A percentile compares a stretch with the other conserved stretches of the same genome.
Evolutionary conservation across 1,284 basidiomycete species (phyloP).

Genomic region (Fomitopsis schrenkii): DNA sequence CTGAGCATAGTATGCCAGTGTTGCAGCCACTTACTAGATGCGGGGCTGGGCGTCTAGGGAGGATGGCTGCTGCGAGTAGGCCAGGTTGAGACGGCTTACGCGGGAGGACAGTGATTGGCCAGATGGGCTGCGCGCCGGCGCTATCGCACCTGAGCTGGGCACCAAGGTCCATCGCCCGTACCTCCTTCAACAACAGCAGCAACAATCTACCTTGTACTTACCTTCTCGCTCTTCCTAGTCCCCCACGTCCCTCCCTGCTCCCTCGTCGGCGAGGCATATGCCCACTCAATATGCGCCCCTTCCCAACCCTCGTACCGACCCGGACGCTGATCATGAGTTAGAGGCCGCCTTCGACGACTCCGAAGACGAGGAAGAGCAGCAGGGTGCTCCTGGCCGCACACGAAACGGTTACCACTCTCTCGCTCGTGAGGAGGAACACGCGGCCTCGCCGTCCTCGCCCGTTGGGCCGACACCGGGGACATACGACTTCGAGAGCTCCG

Average conservation of each 20-base stretch:
- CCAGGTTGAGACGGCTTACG: background rate
- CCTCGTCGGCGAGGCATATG: conserved; percentile 35
- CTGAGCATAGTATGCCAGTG: too few relatives aligned
- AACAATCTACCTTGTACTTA: background rate
- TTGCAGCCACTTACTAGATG: too few relatives aligned
- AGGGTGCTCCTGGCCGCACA: conserved; percentile 34
- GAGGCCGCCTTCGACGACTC: conserved; percentile 75
- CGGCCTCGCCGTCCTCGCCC: conserved; percentile 4
- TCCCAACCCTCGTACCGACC: conserved; percentile 52
- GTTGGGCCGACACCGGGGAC: conserved; percentile 34
- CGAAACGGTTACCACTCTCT: conserved; percentile 38
- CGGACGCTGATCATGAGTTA: conserved; percentile 57
- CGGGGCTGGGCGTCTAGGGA: too few relatives aligned
- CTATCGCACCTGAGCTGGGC: background rate
- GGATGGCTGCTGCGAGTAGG: too few relatives aligned
- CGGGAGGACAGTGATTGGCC: background rate
- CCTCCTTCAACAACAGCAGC: background rate
- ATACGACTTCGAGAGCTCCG: conserved; percentile 83
- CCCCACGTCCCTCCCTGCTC: background rate
- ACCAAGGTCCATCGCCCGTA: background rate
- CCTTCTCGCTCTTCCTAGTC: background rate
- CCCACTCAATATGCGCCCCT: conserved; percentile 67
- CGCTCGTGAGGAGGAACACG: conserved; percentile 56
- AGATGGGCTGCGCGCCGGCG: background rate
- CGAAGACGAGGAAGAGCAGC: conserved; percentile 57